Evolutionary conservation across 768 basidiomycete species (phyloP).

Genomic region (Kwoniella dejecticola): DNA sequence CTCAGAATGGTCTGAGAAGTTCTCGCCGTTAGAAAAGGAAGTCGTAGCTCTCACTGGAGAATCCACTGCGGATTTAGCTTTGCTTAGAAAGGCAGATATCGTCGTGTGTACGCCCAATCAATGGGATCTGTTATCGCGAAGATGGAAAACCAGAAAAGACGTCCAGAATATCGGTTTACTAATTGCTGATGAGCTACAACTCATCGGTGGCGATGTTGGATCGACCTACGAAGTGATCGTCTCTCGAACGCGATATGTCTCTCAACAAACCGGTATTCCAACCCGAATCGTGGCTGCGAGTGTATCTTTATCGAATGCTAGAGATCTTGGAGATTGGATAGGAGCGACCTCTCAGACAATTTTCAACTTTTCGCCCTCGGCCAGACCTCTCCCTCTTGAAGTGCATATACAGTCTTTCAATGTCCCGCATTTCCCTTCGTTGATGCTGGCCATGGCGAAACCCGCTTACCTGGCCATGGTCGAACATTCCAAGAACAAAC

Average conservation of each 20-base stretch:
- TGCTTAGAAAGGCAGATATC: slow-evolving; percentile 87
- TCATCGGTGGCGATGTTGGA: slow-evolving; percentile 91
- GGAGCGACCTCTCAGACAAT: slow-evolving; percentile 89
- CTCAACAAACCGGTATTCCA: slow-evolving; percentile 86
- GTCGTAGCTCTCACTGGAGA: slow-evolving; percentile 93
- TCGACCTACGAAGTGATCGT: slow-evolving; percentile 96
- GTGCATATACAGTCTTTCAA: slow-evolving; percentile 95
- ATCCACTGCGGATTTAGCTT: slow-evolving; percentile 82
- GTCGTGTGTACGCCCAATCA: slow-evolving; percentile 89
- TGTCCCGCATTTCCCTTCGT: slow-evolving; percentile 95
- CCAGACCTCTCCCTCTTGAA: slow-evolving; percentile 95
- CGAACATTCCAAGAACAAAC: slow-evolving; percentile 81
- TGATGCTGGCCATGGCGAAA: slow-evolving; percentile 99
- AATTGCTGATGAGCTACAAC: slow-evolving; percentile 93
- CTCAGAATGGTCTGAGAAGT: slow-evolving; percentile 84
- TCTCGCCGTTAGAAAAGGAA: slow-evolving; percentile 81
- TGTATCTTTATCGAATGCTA: slow-evolving; percentile 91
- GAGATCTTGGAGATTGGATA: slow-evolving; percentile 97
- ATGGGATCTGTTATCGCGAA: slow-evolving; percentile 93
- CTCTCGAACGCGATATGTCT: slow-evolving; percentile 94
- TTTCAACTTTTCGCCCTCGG: slow-evolving; percentile 97
- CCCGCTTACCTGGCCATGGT: slow-evolving; percentile 90
- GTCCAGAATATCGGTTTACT: slow-evolving; percentile 89
- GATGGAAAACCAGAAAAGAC: slow-evolving; percentile 97
- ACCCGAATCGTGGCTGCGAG: slow-evolving; percentile 93